Evolutionary conservation across 495 filamentous ascomycete genomes (phyloP).

Genomic region (Trichocladium uniseriatum): DNA sequence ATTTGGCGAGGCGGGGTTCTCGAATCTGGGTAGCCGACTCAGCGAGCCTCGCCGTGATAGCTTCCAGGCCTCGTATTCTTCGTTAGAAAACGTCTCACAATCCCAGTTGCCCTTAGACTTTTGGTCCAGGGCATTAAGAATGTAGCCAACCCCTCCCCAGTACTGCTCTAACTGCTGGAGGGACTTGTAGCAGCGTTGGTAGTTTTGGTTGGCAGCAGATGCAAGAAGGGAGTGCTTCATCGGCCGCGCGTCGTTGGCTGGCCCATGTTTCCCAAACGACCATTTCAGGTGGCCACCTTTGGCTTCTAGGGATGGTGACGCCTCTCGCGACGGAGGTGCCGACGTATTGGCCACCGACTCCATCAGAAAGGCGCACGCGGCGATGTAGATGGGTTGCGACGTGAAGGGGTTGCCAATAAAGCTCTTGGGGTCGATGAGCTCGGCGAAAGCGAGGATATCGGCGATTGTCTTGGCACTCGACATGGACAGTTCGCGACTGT

Average conservation of each 20-base stretch:
- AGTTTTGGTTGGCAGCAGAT: slow-evolving; percentile 67
- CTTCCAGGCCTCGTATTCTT: slow-evolving; percentile 64
- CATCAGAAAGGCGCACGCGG: slow-evolving; percentile 76
- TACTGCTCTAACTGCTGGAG: slow-evolving; percentile 65
- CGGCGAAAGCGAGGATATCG: slow-evolving; percentile 71
- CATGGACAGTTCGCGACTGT: slow-evolving; percentile 74
- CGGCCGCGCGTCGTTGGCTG: slow-evolving; percentile 39
- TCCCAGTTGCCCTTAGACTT: slow-evolving; percentile 78
- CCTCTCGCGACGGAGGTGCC: slow-evolving; percentile 44
- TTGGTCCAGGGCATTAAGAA: slow-evolving; percentile 75
- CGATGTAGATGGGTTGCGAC: slow-evolving; percentile 83
- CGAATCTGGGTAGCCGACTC: slow-evolving; percentile 21
- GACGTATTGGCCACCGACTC: slow-evolving; percentile 58
- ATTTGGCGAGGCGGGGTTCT: slow-evolving; percentile 30
- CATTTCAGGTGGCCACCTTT: slow-evolving; percentile 12
- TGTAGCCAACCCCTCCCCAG: slow-evolving; percentile 82
- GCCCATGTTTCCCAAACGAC: neutral
- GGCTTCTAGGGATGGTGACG: slow-evolving; percentile 31
- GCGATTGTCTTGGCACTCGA: slow-evolving; percentile 83
- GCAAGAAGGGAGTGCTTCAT: slow-evolving; percentile 65
- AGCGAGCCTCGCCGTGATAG: slow-evolving; percentile 45
- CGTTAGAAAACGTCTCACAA: slow-evolving; percentile 64
- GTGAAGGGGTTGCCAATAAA: slow-evolving; percentile 82
- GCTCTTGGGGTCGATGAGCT: slow-evolving; percentile 68
- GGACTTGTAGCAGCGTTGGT: slow-evolving; percentile 72